A percentile compares a stretch with the other conserved stretches of the same genome.
These are phyloP conservation scores for Amauroascus niger DNA, from an alignment of 2,329 filamentous ascomycete species.

Conservation along the genomic window DNA sequence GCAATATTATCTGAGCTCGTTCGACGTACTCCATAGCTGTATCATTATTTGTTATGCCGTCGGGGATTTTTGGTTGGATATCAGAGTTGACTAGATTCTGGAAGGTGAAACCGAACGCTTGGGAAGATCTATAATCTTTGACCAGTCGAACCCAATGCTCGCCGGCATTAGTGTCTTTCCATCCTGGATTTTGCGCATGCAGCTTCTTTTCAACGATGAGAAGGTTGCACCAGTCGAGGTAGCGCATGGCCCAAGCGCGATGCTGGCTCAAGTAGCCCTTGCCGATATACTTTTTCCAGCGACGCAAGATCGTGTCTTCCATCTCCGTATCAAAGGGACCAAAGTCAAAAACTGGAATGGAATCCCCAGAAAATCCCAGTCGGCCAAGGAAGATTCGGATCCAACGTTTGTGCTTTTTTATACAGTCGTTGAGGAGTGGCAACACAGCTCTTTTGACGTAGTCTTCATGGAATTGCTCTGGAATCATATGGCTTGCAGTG, in stretches of 20 bases:
- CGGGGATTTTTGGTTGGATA: background rate
- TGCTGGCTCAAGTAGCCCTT: constrained; percentile 15
- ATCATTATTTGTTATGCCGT: background rate
- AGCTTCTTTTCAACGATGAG: constrained; percentile 11
- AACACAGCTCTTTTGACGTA: constrained; percentile 17
- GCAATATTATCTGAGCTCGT: constrained; percentile 1
- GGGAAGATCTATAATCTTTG: background rate
- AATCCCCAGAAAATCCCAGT: constrained; percentile 2
- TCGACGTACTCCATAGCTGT: background rate
- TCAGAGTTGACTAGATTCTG: too few relatives aligned
- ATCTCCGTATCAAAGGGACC: constrained; percentile 16
- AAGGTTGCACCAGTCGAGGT: constrained; percentile 10
- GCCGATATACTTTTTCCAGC: constrained; percentile 17
- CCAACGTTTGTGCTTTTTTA: constrained; percentile 19
- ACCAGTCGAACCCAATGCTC: constrained; percentile 13
- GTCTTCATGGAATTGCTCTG: constrained; percentile 1
- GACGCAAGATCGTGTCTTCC: constrained; percentile 5
- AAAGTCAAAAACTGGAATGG: constrained; percentile 8
- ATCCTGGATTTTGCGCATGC: background rate
- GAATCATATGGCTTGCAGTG: constrained; percentile 6
- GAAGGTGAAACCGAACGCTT: too few relatives aligned
- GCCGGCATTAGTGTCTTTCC: constrained; percentile 8
- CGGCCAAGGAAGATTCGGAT: constrained; percentile 17
- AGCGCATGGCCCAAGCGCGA: constrained; percentile 16
- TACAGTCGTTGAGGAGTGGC: constrained; percentile 18